These are phyloP conservation scores for Fusarium setosum DNA, from an alignment of 2,329 filamentous ascomycete genomes.

Conservation along the genomic window DNA sequence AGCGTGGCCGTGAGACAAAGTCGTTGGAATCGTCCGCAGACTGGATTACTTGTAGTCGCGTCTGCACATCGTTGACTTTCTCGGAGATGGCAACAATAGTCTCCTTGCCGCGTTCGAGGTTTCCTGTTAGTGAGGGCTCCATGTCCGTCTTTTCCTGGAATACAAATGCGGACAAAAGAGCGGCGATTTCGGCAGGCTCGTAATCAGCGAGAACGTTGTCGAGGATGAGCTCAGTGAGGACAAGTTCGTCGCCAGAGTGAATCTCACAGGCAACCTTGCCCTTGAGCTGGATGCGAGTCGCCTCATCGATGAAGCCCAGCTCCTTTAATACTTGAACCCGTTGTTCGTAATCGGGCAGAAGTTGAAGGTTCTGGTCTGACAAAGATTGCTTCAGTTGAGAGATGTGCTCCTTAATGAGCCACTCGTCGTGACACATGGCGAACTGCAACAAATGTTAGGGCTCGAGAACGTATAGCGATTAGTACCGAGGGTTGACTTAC, in stretches of 20 bases:
- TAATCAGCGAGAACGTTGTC: slow-evolving; percentile 97
- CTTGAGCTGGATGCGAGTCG: slow-evolving; percentile 90
- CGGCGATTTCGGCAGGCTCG: slow-evolving; percentile 96
- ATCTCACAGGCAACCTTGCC: slow-evolving; percentile 99
- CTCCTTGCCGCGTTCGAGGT: slow-evolving; percentile 83
- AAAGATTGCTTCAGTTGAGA: slow-evolving; percentile 86
- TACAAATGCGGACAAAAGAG: slow-evolving; percentile 91
- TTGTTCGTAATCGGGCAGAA: slow-evolving; percentile 97
- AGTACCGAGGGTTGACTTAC: slow-evolving; percentile 62
- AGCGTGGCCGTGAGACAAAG: slow-evolving; percentile 86
- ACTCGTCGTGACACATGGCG: slow-evolving; percentile 95
- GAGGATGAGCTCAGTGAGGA: slow-evolving; percentile 94
- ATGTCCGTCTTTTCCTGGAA: slow-evolving; percentile 96
- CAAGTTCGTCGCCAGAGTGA: slow-evolving; percentile 95
- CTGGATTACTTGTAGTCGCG: slow-evolving; percentile 90
- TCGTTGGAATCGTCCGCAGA: slow-evolving; percentile 92
- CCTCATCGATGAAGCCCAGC: slow-evolving; percentile 89
- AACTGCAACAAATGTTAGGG: slow-evolving; percentile 71
- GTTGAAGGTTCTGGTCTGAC: slow-evolving; percentile 95
- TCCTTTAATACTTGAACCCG: slow-evolving; percentile 92
- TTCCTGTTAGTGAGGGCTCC: slow-evolving; percentile 82
- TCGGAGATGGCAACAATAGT: slow-evolving; percentile 92
- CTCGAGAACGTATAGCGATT: not conserved
- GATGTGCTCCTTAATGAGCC: slow-evolving; percentile 96
- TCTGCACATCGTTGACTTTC: slow-evolving; percentile 91